Evolutionary conservation across 176 grass and related monocot species (phyloP), one percentile per base, ranked within the genome.

Genomic region (Zoysia pacifica): DNA sequence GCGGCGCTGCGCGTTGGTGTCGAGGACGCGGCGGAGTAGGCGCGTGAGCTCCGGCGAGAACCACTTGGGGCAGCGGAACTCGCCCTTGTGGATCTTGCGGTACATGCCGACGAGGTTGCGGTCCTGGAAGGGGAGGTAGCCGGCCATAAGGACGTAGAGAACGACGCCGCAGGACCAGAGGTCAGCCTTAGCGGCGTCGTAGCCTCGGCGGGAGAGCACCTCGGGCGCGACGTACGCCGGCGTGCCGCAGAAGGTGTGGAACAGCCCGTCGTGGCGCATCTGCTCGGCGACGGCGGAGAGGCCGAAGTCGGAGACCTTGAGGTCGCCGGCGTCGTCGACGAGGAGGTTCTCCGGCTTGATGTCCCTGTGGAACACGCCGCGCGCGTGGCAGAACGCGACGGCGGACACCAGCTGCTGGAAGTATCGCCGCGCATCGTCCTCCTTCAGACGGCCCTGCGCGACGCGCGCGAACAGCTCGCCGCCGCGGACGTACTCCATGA

Each of bases 321-420:
- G 83, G 72, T 99, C 93, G 55, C 96, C 96, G 67, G 70, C 81
- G 38, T 89, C 96, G 80, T 99, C 96, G 0, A 99, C 84, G 47
- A 99, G 89, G 37, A 99, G 84, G 77, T 99, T 99, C 86, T 99
- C 96, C 2, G 96, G 96, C 84, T 99, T 99, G 88, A 99, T 91
- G 79, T 99, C 96, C 15, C 93, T 68, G 82, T 99, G 96, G 83
- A 49, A 95, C 69, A 99, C 96, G 11, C 96, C 96, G 80, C 96
- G 93, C 15, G 93, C 82, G 87, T 99, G 96, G 96, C 96, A 99
- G 83, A 99, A 99, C 4, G 86, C 90, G 35, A 99, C 96, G 8
- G 96, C 84, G 19, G 92, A 94, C 20, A 99, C 84, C 73, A 99
- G 79, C 77, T 99, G 92, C 79, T 99, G 96, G 70, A 99, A 99